phyloP scores from a whole-genome alignment of 2,329 filamentous ascomycete species.

The Dothideomycetes sp. region DNA sequence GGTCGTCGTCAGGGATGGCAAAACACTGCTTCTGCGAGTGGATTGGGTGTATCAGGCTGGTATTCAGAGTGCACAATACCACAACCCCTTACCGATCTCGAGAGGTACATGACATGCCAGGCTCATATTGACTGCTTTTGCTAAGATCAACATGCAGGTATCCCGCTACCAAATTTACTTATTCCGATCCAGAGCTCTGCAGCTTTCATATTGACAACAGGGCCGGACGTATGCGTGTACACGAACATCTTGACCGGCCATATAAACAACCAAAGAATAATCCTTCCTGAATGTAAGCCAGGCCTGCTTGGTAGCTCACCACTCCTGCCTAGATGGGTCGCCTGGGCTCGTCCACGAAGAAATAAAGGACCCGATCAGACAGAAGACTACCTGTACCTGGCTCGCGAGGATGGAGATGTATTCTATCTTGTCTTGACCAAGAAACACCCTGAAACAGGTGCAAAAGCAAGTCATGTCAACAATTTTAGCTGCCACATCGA shows the following conservation, averaged over 20 bases:
- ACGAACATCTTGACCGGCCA: slow-evolving; percentile 4
- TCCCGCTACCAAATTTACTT: slow-evolving; percentile 8
- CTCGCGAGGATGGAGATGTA: slow-evolving; percentile 76
- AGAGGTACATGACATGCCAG: background rate
- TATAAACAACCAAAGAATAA: too few relatives aligned
- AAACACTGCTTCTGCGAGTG: slow-evolving; percentile 26
- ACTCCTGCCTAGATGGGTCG: slow-evolving; percentile 48
- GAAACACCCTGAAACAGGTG: slow-evolving; percentile 37
- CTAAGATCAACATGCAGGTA: slow-evolving; percentile 1
- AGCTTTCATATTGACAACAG: slow-evolving; percentile 9
- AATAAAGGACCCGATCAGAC: slow-evolving; percentile 48
- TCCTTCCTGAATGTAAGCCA: background rate
- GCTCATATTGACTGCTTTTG: background rate
- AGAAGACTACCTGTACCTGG: slow-evolving; percentile 74
- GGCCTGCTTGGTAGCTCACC: background rate
- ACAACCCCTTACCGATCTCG: slow-evolving; percentile 3
- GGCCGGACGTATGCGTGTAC: slow-evolving; percentile 4
- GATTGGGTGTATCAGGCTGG: slow-evolving; percentile 17
- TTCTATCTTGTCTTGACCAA: slow-evolving; percentile 59
- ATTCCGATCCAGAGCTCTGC: slow-evolving; percentile 10
- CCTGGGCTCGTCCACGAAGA: slow-evolving; percentile 72
- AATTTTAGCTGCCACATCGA: slow-evolving; percentile 64
- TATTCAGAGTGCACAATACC: background rate
- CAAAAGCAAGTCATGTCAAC: slow-evolving; percentile 45
- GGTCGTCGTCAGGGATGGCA: slow-evolving; percentile 33